A percentile compares a stretch with the other conserved stretches of the same genome.
phyloP scores from a whole-genome alignment of 2,329 filamentous ascomycete species.

The Waltergamsia citrina region DNA sequence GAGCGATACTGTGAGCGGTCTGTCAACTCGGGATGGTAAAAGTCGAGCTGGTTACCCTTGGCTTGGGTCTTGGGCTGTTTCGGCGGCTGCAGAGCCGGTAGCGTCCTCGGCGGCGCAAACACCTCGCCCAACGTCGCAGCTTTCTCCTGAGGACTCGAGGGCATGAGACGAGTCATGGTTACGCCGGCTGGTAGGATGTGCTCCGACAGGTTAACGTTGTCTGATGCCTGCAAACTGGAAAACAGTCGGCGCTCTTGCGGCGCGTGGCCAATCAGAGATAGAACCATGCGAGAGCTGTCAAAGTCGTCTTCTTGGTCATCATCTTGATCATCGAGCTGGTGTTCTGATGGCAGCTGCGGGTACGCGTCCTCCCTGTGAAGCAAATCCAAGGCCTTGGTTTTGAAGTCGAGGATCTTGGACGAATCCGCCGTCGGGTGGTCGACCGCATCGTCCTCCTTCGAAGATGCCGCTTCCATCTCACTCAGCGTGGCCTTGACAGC shows the following conservation, averaged over 20 bases:
- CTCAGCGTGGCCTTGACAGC: constrained; percentile 37
- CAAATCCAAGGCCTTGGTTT: constrained; percentile 51
- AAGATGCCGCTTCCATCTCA: constrained; percentile 29
- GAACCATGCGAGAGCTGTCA: constrained; percentile 29
- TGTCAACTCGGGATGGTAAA: constrained; percentile 43
- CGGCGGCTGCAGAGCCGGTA: constrained; percentile 59
- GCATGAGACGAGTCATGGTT: constrained; percentile 29
- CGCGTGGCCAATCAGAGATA: constrained; percentile 71
- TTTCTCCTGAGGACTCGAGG: constrained; percentile 31
- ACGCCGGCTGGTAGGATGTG: constrained; percentile 66
- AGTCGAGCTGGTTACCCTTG: constrained; percentile 48
- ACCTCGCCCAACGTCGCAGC: constrained; percentile 61
- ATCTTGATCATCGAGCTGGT: constrained; percentile 26
- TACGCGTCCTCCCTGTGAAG: constrained; percentile 51
- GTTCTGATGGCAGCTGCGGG: constrained; percentile 23
- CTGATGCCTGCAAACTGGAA: constrained; percentile 58
- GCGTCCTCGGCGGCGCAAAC: constrained; percentile 57
- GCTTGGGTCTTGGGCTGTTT: constrained; percentile 62
- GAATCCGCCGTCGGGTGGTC: constrained; percentile 16
- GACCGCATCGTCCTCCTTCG: constrained; percentile 17
- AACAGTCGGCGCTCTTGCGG: constrained; percentile 71
- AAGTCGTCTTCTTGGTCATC: constrained; percentile 27
- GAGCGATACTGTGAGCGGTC: constrained; percentile 44
- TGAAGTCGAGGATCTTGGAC: constrained; percentile 44
- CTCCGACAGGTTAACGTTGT: constrained; percentile 18